A percentile compares a stretch with the other conserved stretches of the same genome.
Conservation (phyloP, 345 rosid genomes). For the Ceriops decandra region DNA sequence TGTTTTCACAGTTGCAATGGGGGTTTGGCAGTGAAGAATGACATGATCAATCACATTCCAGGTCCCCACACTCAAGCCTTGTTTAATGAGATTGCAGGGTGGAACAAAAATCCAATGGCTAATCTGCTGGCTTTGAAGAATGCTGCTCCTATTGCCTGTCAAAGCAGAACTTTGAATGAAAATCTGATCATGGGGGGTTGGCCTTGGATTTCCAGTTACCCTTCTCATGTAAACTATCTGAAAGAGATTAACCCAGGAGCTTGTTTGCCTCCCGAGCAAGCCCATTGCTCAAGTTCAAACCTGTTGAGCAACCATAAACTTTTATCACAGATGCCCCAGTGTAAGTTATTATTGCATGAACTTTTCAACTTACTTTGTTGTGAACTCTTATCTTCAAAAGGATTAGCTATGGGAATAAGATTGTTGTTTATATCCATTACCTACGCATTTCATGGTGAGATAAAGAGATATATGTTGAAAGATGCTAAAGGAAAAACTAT, state of each 20-base stretch:
- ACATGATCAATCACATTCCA: conserved; percentile 31
- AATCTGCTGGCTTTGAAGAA: conserved; percentile 19
- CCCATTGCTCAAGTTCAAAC: conserved; percentile 34
- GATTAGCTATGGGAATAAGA: too few species aligned
- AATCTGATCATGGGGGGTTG: conserved; percentile 11
- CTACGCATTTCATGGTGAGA: too few species aligned
- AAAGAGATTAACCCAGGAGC: conserved; percentile 19
- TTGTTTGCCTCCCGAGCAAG: neutral
- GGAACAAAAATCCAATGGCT: conserved; percentile 19
- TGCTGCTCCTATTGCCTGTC: conserved; percentile 21
- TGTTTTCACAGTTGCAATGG: conserved; percentile 7
- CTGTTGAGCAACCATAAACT: conserved; percentile 18
- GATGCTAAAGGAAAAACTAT: too few species aligned
- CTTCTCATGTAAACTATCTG: conserved; percentile 30
- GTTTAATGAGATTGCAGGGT: conserved; percentile 11
- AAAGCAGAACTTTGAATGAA: conserved; percentile 11
- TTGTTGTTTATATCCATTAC: too few species aligned
- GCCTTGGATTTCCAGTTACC: conserved; percentile 18
- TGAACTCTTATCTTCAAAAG: too few species aligned
- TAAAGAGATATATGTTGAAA: too few species aligned
- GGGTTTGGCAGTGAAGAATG: conserved; percentile 15
- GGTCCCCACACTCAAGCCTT: conserved; percentile 25
- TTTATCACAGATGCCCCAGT: conserved; percentile 21
- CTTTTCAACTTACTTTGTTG: too few species aligned
- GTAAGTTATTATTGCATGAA: conserved; percentile 25